Evolutionary conservation across 2,329 filamentous ascomycete species (phyloP).

Genomic region (Penicillium concentricum): DNA sequence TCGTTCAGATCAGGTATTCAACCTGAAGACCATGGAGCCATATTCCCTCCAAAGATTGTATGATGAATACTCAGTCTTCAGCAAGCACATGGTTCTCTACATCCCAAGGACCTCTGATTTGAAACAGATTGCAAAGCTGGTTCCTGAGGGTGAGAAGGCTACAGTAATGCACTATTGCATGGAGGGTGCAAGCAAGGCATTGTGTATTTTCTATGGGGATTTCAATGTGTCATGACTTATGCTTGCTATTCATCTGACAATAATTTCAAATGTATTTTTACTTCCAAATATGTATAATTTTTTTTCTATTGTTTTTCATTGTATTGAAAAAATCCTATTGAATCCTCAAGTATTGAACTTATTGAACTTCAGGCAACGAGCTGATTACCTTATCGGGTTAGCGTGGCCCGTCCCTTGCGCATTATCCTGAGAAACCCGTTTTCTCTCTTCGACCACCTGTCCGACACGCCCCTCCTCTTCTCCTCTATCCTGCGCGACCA

Average conservation of each 20-base stretch:
- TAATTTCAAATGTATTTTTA: not conserved
- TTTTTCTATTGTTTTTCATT: not conserved
- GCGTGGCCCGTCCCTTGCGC: slow-evolving; percentile 13
- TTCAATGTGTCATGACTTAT: slow-evolving; percentile 42
- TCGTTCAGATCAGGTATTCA: slow-evolving; percentile 68
- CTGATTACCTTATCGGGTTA: slow-evolving; percentile 30
- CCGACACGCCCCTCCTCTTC: slow-evolving; percentile 1
- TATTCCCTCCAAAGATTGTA: slow-evolving; percentile 70
- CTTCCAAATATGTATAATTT: not conserved
- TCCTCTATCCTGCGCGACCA: not conserved
- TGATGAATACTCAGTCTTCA: slow-evolving; percentile 56
- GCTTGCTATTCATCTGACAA: not conserved
- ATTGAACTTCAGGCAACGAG: slow-evolving; percentile 1
- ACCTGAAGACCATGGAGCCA: slow-evolving; percentile 82
- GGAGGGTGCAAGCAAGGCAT: slow-evolving; percentile 78
- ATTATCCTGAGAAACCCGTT: slow-evolving; percentile 7
- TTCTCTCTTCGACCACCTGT: slow-evolving; percentile 3
- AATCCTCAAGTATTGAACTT: not conserved
- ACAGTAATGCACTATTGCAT: slow-evolving; percentile 89
- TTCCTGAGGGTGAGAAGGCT: slow-evolving; percentile 55
- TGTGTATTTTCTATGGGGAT: slow-evolving; percentile 60
- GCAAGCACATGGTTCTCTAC: slow-evolving; percentile 67
- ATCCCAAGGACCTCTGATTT: slow-evolving; percentile 83
- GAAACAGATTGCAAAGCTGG: slow-evolving; percentile 66
- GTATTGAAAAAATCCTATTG: not conserved